Percentiles rank a stretch among this genome's conserved stretches.
phyloP scores from a whole-genome alignment of 306 rosid species.

The Trifolium subterraneum region DNA sequence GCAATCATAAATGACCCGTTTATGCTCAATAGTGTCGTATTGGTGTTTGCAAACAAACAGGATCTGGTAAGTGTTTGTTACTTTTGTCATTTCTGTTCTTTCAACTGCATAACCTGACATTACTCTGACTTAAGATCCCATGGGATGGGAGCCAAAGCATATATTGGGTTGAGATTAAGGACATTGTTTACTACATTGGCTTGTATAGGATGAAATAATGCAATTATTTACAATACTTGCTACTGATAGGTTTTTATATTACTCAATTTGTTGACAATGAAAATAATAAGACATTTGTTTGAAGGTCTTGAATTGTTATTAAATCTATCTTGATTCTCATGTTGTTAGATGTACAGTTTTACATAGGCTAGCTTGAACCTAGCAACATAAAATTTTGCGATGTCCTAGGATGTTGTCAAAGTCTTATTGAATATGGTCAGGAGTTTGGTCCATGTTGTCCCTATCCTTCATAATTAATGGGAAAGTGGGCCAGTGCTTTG shows the following conservation, averaged over 20 bases:
- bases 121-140: conserved; percentile 17
- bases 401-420: not conserved
- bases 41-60: conserved; percentile 97
- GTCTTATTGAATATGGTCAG: not conserved
- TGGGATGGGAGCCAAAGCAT: not conserved
- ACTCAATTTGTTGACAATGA: conserved; percentile 10
- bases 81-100: conserved; percentile 36
- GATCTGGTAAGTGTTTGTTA: conserved; percentile 77
- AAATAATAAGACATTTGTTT: conserved; percentile 14
- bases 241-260: not conserved
- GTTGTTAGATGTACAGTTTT: conserved; percentile 11
- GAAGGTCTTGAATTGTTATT: conserved; percentile 19
- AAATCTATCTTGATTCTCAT: conserved; percentile 1
- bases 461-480: not conserved
- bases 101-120: conserved; percentile 19
- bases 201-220: not conserved
- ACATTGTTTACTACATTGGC: conserved; percentile 17
- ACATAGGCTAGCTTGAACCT: conserved; percentile 6
- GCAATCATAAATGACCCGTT: conserved; percentile 93
- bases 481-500: not conserved
- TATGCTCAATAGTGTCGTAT: conserved; percentile 93
- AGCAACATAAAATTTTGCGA: not conserved
- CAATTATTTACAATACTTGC: not conserved
- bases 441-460: not conserved
- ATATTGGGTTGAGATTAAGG: conserved; percentile 5